Base-by-base conservation (phyloP, 148 eudicot genomes). In the Camellia japonica region DNA sequence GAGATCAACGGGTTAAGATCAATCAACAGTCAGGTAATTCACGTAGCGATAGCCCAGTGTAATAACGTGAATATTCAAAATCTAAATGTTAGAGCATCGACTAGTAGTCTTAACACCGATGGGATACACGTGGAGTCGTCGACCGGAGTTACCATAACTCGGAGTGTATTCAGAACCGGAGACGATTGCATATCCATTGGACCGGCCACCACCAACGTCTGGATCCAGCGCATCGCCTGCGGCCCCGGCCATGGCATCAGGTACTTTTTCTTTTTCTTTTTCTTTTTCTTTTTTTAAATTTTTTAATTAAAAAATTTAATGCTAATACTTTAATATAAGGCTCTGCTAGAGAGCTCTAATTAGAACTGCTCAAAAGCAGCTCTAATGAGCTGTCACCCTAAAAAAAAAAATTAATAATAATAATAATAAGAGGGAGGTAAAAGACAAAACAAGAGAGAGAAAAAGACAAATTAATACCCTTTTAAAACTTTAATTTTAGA, bases 211-310 rank as follows among this genome's bases (percentile, higher is more conserved):
- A 78, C 19, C 20, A 82, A 82, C 54, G 19, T 79, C 72, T 85
- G 82, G 87, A 79, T 85, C 67, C 84, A 85, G 14, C 63, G 20
- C 3, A 79, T 85, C 2, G 43, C 30, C 15, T 85, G 87, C 66
- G 87, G 87, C 56, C 87, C 87, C 23, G 87, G 87, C 13, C 87
- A 85, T 23, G 87, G 87, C 12, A 49, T 85, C 69, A 85, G 87
- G 87, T 85, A 59, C 52, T 49, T 4, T 7, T 7, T 4, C 5
- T 49, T 4, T 49, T 4, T 1, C 2, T 0, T 49, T 30, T 30
- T 30, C 0, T 1, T 30, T 30, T 30, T 23, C 23, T 23, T 23
- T 23, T 23, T 23, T 23, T 23, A 0, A 23, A 23, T 23, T 23
- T 23, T 23, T 23, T 23, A 23, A 23, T 23, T 23, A 23, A 23